phyloP scores from a whole-genome alignment of 176 grass and related monocot species.

The Oryza punctata region DNA sequence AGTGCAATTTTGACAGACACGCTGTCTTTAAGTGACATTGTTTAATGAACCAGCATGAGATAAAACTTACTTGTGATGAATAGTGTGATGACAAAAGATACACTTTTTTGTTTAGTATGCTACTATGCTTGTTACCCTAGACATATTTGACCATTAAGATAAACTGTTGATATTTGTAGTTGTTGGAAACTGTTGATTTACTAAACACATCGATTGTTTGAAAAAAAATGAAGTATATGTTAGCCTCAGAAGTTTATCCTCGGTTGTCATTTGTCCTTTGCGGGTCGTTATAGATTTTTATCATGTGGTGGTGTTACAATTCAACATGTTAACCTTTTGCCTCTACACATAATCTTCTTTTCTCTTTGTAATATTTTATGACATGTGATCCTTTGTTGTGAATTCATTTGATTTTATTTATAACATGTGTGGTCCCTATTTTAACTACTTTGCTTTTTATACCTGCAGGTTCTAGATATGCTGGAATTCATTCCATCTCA shows the following conservation, averaged over 20 bases:
- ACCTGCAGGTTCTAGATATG: conserved; percentile 86
- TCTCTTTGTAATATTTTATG: conserved; percentile 5
- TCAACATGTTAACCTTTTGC: background rate
- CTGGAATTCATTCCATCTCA: conserved; percentile 93
- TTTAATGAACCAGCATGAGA: conserved; percentile 9
- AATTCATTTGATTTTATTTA: conserved; percentile 19
- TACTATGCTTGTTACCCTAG: conserved; percentile 5
- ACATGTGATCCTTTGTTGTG: conserved; percentile 5
- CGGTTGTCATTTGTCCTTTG: conserved; percentile 16
- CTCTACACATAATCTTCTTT: background rate
- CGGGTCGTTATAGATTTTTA: background rate
- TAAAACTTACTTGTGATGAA: background rate
- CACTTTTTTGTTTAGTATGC: background rate
- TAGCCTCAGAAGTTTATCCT: conserved; percentile 18
- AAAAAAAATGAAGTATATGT: conserved; percentile 13
- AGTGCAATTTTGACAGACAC: background rate
- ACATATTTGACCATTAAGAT: conserved; percentile 17
- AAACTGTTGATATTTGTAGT: background rate
- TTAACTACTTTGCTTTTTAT: conserved; percentile 25
- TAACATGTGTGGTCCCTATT: conserved; percentile 8
- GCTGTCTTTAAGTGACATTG: conserved; percentile 19
- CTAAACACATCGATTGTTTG: conserved; percentile 18
- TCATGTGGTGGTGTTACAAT: background rate
- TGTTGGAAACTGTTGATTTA: conserved; percentile 6
- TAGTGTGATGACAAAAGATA: background rate